Evolutionary conservation across 331 rosid genomes (phyloP).

Genomic region (Quercus tomentella): DNA sequence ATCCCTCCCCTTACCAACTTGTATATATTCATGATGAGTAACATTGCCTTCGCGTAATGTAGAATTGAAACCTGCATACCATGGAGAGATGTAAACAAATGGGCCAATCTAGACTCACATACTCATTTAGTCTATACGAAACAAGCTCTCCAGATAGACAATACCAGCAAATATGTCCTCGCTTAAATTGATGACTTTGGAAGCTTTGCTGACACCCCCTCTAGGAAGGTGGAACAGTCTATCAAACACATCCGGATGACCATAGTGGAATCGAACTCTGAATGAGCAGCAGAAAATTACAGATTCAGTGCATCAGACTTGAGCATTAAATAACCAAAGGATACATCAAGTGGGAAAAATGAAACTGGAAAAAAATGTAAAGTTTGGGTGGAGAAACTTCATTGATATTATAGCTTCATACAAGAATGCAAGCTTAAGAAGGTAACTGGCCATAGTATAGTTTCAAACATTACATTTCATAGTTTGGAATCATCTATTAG

Average conservation of each 20-base stretch:
- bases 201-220: slow-evolving; percentile 99
- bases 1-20: slow-evolving; percentile 97
- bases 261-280: slow-evolving; percentile 98
- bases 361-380: background rate
- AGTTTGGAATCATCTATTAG: background rate
- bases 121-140: background rate
- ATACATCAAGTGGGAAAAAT: slow-evolving; percentile 4
- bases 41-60: slow-evolving; percentile 91
- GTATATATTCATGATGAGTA: slow-evolving; percentile 97
- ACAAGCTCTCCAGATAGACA: background rate
- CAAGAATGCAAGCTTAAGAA: background rate
- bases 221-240: slow-evolving; percentile 94
- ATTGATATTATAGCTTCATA: background rate
- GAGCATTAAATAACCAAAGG: background rate
- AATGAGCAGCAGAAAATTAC: slow-evolving; percentile 33
- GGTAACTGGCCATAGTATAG: background rate
- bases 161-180: slow-evolving; percentile 99
- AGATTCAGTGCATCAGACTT: slow-evolving; percentile 17
- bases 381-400: background rate
- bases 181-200: slow-evolving; percentile 85
- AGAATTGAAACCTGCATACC: slow-evolving; percentile 78
- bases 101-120: slow-evolving; percentile 6
- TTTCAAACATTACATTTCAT: background rate
- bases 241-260: slow-evolving; percentile 95
- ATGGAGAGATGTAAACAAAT: slow-evolving; percentile 8